These are phyloP conservation scores for Parastagonospora nodorum DNA, from an alignment of 2,329 filamentous ascomycete genomes.

Conservation along the genomic window DNA sequence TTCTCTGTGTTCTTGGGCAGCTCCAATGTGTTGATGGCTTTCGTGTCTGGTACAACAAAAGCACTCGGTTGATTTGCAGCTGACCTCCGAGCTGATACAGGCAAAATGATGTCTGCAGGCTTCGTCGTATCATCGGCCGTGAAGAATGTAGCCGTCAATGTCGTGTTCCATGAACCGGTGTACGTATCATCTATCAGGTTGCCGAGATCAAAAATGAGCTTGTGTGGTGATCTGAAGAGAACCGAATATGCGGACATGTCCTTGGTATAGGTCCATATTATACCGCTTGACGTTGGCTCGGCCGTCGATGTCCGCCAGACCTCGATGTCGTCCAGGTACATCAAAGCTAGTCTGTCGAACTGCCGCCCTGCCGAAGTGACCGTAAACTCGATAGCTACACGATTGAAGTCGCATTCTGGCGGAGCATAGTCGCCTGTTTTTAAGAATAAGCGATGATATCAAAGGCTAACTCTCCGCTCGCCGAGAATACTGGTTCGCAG, in stretches of 20 bases:
- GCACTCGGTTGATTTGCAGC: conserved; percentile 62
- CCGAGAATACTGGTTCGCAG: neutral
- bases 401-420: conserved; percentile 72
- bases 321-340: conserved; percentile 78
- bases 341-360: conserved; percentile 74
- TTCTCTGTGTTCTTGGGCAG: conserved; percentile 70
- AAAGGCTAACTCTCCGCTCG: too few relatives aligned
- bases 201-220: conserved; percentile 77
- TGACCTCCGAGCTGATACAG: conserved; percentile 62
- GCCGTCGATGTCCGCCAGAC: conserved; percentile 85
- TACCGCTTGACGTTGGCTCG: conserved; percentile 73
- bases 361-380: conserved; percentile 73
- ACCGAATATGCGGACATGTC: conserved; percentile 75
- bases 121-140: conserved; percentile 51
- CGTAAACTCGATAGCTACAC: conserved; percentile 76
- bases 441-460: conserved; percentile 5
- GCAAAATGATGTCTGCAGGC: conserved; percentile 68
- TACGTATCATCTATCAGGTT: conserved; percentile 72
- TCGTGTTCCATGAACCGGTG: conserved; percentile 75
- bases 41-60: conserved; percentile 68
- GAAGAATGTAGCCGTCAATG: conserved; percentile 75
- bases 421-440: conserved; percentile 65
- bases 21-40: conserved; percentile 62
- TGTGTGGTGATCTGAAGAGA: conserved; percentile 72
- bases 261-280: conserved; percentile 77